phyloP scores from a whole-genome alignment of 331 rosid genomes.

The Erythrophleum ivorense region DNA sequence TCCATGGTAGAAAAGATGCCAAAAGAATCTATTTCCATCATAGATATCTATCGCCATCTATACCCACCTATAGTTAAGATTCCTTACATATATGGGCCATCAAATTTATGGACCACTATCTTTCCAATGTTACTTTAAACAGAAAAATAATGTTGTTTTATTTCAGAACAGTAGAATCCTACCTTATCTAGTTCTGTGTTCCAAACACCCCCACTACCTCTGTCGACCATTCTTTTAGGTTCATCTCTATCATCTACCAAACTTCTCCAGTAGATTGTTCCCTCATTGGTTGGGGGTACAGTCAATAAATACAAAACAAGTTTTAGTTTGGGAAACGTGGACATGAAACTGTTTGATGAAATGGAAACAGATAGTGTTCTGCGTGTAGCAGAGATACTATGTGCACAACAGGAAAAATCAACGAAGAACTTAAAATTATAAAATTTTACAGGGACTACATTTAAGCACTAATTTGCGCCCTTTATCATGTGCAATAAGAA shows the following conservation, averaged over 20 bases:
- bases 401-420: background rate
- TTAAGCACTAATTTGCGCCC: background rate
- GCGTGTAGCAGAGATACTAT: background rate
- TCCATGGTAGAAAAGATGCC: slow-evolving; percentile 29
- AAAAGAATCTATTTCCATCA: slow-evolving; percentile 22
- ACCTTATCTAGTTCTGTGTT: background rate
- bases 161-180: background rate
- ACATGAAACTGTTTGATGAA: background rate
- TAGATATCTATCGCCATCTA: background rate
- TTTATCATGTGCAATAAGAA: background rate
- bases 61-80: background rate
- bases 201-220: background rate
- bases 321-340: background rate
- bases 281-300: background rate
- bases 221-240: background rate
- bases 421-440: background rate
- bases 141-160: background rate
- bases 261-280: background rate
- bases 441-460: background rate
- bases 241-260: slow-evolving; percentile 15
- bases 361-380: background rate
- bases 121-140: too few relatives aligned
- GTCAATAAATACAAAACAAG: background rate
- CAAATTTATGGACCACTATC: slow-evolving; percentile 11
- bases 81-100: slow-evolving; percentile 5